Conservation (phyloP, 371 early-diverging fungal species). For the Mucor indicus region DNA sequence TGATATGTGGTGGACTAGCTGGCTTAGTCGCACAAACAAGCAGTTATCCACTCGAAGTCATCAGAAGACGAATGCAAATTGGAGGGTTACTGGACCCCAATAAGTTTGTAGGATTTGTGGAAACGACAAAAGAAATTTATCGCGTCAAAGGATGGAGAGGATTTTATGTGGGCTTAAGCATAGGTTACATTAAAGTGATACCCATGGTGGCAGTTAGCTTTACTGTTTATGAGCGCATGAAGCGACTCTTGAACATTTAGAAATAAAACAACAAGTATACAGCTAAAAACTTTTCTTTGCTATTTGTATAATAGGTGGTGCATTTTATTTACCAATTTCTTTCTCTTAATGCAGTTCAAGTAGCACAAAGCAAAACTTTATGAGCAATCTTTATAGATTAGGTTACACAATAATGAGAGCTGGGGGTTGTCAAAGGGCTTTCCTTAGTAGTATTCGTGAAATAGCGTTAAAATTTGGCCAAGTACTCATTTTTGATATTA, state of each 20-base stretch:
- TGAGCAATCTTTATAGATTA: no score
- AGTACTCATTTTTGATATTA: no score
- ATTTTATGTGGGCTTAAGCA: constrained; percentile 89
- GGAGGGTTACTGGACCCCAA: constrained; percentile 57
- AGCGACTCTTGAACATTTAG: constrained; percentile 28
- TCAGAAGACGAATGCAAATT: constrained; percentile 91
- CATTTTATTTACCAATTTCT: no score
- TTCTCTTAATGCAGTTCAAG: no score
- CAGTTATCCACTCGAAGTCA: constrained; percentile 89
- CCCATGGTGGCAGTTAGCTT: constrained; percentile 91
- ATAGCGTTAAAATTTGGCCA: no score
- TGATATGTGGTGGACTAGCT: constrained; percentile 79
- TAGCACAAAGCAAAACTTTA: no score
- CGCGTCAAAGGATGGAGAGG: constrained; percentile 69
- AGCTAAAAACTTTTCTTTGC: no score
- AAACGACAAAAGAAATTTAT: constrained; percentile 63
- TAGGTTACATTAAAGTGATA: constrained; percentile 90
- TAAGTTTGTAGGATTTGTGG: constrained; percentile 46
- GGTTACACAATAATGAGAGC: no score
- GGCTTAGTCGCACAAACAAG: constrained; percentile 84
- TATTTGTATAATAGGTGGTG: no score
- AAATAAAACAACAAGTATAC: no score
- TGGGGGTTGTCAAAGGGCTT: no score
- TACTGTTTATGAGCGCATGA: constrained; percentile 80
- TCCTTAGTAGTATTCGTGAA: no score